A percentile compares a stretch with the other conserved stretches of the same genome.
phyloP scores from a whole-genome alignment of 352 stramenopile genomes.

The Phytopythium litorale region DNA sequence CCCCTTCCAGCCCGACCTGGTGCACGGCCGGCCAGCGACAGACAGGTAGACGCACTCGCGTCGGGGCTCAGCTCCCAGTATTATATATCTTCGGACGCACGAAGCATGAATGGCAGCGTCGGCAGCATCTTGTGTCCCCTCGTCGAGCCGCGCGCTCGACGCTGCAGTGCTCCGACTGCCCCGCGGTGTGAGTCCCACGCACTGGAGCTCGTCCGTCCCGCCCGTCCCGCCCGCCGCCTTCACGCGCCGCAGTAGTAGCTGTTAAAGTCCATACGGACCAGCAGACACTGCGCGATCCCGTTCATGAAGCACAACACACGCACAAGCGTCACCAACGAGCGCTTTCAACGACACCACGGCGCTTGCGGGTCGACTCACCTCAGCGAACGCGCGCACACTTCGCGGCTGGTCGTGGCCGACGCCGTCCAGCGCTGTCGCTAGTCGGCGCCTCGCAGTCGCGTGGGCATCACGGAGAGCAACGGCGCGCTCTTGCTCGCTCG shows the following conservation, averaged over 20 bases:
- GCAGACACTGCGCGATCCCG: conserved; percentile 32
- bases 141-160: neutral
- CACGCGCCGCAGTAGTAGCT: conserved; percentile 23
- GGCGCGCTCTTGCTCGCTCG: conserved; percentile 12
- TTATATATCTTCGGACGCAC: conserved; percentile 3
- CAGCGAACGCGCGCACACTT: conserved; percentile 32
- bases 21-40: neutral
- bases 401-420: conserved; percentile 19
- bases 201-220: no score
- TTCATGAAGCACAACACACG: neutral
- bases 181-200: neutral
- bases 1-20: neutral
- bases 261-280: conserved; percentile 63
- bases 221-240: neutral
- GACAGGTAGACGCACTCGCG: neutral
- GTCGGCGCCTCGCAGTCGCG: conserved; percentile 13
- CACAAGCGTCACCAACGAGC: conserved; percentile 3
- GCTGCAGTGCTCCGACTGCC: neutral
- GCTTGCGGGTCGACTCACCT: conserved; percentile 22
- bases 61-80: neutral
- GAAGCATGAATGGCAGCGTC: neutral
- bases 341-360: conserved; percentile 2
- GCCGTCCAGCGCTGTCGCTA: conserved; percentile 25
- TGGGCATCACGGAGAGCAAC: conserved; percentile 21
- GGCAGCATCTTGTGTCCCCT: no score